Evolutionary conservation across 1,139 yeast species (phyloP).

Genomic region (Suhomyces maxii): DNA sequence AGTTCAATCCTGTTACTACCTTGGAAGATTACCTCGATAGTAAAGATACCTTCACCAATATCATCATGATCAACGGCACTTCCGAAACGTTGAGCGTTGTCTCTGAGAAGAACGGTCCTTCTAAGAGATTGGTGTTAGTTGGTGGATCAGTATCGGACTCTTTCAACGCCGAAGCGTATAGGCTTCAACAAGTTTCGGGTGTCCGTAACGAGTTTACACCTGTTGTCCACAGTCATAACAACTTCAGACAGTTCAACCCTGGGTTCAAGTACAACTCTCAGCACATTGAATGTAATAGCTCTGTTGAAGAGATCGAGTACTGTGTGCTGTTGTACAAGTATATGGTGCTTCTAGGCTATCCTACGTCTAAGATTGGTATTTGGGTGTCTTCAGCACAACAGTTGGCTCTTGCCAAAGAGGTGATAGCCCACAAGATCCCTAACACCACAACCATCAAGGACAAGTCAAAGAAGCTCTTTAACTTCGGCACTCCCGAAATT

Average conservation of each 20-base stretch:
- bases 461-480: conserved; percentile 2
- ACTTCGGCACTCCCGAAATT: conserved; percentile 14
- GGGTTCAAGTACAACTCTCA: conserved; percentile 43
- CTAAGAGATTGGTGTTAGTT: conserved; percentile 8
- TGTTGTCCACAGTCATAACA: not conserved
- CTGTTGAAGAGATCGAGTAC: conserved; percentile 56
- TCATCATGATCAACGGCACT: conserved; percentile 12
- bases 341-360: conserved; percentile 48
- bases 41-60: conserved; percentile 8
- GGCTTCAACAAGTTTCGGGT: conserved; percentile 1
- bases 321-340: conserved; percentile 49
- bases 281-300: conserved; percentile 34
- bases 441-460: not conserved
- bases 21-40: conserved; percentile 11
- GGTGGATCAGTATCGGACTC: conserved; percentile 8
- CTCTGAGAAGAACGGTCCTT: not conserved
- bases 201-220: conserved; percentile 7
- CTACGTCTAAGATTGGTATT: conserved; percentile 39
- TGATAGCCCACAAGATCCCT: conserved; percentile 11
- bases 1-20: conserved; percentile 12
- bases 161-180: not conserved
- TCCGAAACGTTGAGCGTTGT: conserved; percentile 6
- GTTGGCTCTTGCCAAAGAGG: conserved; percentile 24
- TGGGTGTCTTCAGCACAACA: conserved; percentile 45
- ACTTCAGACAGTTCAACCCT: conserved; percentile 26